Evolutionary conservation across 2,329 filamentous ascomycete genomes (phyloP), one percentile per base, ranked within the genome.

Genomic region (Ophiocordyceps australis): DNA sequence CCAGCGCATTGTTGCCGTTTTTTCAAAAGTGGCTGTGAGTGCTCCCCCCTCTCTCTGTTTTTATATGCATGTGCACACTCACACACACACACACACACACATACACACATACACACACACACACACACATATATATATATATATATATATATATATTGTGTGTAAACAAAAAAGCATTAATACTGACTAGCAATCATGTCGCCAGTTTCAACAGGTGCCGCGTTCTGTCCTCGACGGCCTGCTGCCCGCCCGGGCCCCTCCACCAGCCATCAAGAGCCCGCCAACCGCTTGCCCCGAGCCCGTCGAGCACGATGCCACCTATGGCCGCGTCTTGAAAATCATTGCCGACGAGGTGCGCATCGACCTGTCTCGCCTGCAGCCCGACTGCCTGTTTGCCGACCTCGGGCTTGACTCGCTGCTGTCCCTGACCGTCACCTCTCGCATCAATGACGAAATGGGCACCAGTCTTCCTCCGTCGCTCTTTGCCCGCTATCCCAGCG

Each of bases 351-450:
- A 35, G 19, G 25, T 31, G 5, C 29, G 33, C 3, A 22, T 25
- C 4, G 10, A 28, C 3, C 9, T 31, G 10, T 13, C 13, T 1
- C 29, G 30, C 14, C 20, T 27, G 7, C 16, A 19, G 11, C 26
- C 26, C 15, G 26, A 27, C 2, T 12, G 15, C 15, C 16, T 18
- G 7, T 71, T 73, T 39, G 47, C 55, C 3, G 65, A 72, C 32
- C 50, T 69, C 4, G 68, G 68, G 17, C 60, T 71, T 10, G 68
- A 74, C 42, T 73, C 67, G 1, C 50, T 74, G 10, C 62, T 74
- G 52, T 57, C 63, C 3, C 46, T 74, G 22, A 66, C 64, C 3
- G 63, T 73, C 18, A 55, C 54, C 13, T 63, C 62, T 16, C 54
- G 62, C 14, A 55, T 73, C 27, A 60, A 63, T 12, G 66, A 72